These are phyloP conservation scores for Solanum habrochaites DNA, from an alignment of 257 asterid genomes.

Conservation along the genomic window DNA sequence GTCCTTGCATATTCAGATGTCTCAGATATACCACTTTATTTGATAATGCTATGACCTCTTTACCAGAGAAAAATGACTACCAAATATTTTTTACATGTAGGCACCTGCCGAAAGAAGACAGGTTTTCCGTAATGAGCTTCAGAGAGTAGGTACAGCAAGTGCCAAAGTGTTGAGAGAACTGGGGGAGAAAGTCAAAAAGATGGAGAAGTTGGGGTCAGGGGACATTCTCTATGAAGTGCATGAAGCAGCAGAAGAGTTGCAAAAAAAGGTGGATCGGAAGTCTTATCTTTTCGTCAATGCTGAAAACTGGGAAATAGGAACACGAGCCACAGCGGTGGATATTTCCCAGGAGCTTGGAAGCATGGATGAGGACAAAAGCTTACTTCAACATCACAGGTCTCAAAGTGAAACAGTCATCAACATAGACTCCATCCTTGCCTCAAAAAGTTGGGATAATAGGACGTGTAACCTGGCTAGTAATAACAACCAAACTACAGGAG, in stretches of 20 bases:
- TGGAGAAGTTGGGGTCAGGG: slow-evolving; percentile 42
- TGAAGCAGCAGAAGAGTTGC: slow-evolving; percentile 38
- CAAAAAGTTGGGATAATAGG: slow-evolving; percentile 35
- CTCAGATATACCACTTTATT: background rate
- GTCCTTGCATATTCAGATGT: background rate
- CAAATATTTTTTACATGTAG: slow-evolving; percentile 6
- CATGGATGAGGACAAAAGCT: slow-evolving; percentile 5
- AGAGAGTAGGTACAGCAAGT: slow-evolving; percentile 43
- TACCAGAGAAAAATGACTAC: background rate
- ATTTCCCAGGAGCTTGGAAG: slow-evolving; percentile 15
- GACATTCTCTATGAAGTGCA: slow-evolving; percentile 30
- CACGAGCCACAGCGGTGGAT: slow-evolving; percentile 11
- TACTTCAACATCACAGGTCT: slow-evolving; percentile 18
- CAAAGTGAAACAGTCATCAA: slow-evolving; percentile 32
- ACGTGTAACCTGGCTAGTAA: background rate
- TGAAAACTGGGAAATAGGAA: slow-evolving; percentile 53
- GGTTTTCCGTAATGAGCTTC: slow-evolving; percentile 50
- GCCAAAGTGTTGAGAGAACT: slow-evolving; percentile 44
- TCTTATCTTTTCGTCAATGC: slow-evolving; percentile 62
- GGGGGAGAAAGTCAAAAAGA: slow-evolving; percentile 45
- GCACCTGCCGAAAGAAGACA: slow-evolving; percentile 65
- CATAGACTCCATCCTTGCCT: slow-evolving; percentile 11
- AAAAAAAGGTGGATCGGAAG: slow-evolving; percentile 37
- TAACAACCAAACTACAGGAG: background rate
- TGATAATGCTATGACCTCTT: background rate